phyloP scores from a whole-genome alignment of 116 monocot genomes.

The Zostera marina region DNA sequence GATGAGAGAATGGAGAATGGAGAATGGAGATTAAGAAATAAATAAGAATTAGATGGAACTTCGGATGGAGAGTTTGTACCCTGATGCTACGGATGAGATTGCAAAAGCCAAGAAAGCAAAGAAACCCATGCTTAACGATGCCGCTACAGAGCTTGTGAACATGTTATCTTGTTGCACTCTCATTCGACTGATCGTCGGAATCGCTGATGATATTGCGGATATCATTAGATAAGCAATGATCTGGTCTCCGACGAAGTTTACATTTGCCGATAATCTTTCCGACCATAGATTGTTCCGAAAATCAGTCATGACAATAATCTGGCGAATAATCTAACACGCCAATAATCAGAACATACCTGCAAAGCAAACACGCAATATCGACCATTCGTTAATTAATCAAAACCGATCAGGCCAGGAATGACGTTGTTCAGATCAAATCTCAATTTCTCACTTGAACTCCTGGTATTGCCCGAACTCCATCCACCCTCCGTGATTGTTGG shows the following conservation, averaged over 20 bases:
- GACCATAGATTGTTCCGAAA: conserved; percentile 21
- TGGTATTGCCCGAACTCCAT: conserved; percentile 54
- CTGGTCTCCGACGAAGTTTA: conserved; percentile 82
- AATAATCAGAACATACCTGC: conserved; percentile 55
- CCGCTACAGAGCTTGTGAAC: conserved; percentile 57
- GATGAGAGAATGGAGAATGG: no score
- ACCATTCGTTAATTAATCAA: background rate
- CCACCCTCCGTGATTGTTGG: conserved; percentile 75
- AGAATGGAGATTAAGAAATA: no score
- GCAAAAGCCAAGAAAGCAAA: conserved; percentile 47
- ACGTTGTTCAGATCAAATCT: no score
- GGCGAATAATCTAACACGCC: conserved; percentile 23
- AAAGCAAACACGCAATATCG: background rate
- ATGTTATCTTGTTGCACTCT: conserved; percentile 43
- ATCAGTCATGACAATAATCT: conserved; percentile 14
- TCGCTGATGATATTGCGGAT: conserved; percentile 55
- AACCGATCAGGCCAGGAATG: no score
- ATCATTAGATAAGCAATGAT: conserved; percentile 62
- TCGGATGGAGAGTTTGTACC: conserved; percentile 58
- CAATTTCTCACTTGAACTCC: conserved; percentile 44
- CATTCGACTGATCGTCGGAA: conserved; percentile 59
- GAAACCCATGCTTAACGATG: conserved; percentile 81
- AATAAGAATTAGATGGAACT: conserved; percentile 4
- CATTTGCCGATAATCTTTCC: conserved; percentile 7
- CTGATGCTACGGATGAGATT: conserved; percentile 45